A percentile compares a stretch with the other conserved stretches of the same genome.
phyloP scores from a whole-genome alignment of 163 green algal genomes.

The Chloromonas sp. region DNA sequence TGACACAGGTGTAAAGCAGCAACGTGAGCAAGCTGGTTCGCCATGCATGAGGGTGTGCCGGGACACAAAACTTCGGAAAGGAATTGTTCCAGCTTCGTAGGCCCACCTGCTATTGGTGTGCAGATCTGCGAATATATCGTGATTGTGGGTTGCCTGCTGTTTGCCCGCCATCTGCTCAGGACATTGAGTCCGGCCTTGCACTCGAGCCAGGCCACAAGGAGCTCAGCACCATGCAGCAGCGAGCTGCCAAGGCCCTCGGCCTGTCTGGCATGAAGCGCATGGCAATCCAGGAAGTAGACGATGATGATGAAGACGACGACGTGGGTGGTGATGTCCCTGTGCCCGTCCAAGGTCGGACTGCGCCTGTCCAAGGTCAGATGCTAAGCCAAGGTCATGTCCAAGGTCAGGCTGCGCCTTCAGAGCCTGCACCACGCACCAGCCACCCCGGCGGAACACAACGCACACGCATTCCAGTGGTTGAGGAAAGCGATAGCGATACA shows the following conservation, averaged over 20 bases:
- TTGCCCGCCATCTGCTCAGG: conserved; percentile 9
- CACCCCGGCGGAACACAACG: no score
- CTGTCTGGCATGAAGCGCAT: conserved; percentile 21
- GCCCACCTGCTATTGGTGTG: no score
- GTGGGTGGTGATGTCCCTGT: not conserved
- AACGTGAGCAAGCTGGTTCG: no score
- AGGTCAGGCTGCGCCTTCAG: no score
- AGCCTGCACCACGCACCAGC: no score
- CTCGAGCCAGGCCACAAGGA: conserved; percentile 13
- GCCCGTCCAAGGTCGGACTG: not conserved
- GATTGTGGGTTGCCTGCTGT: not conserved
- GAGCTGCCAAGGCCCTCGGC: conserved; percentile 7
- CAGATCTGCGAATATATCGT: not conserved
- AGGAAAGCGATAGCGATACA: conserved; percentile 10
- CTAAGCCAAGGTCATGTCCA: no score
- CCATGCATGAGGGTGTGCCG: no score
- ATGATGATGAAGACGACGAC: conserved; percentile 27
- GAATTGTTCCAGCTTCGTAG: no score
- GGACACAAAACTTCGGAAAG: no score
- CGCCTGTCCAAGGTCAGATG: no score
- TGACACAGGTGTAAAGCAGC: no score
- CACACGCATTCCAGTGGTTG: conserved; percentile 12
- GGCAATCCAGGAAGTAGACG: conserved; percentile 32
- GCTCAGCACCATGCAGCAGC: conserved; percentile 18
- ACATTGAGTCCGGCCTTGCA: conserved; percentile 27